Evolutionary conservation across 2,329 filamentous ascomycete species (phyloP).

Genomic region (Falciphora oryzae): DNA sequence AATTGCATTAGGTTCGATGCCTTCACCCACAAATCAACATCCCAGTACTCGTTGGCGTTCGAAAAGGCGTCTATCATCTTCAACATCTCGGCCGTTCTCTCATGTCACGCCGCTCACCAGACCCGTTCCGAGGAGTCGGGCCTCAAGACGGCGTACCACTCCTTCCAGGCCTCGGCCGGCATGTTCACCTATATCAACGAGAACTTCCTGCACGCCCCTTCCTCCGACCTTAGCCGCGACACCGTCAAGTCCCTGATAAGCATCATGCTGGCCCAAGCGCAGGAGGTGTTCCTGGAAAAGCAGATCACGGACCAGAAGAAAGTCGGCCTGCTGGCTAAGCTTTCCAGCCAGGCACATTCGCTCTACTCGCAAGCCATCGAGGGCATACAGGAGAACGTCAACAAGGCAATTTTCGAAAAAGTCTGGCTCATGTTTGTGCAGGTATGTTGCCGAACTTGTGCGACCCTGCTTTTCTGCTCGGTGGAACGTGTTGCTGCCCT

Average conservation of each 20-base stretch:
- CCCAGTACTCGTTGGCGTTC: slow-evolving; percentile 93
- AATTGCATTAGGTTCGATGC: slow-evolving; percentile 75
- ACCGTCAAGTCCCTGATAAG: slow-evolving; percentile 93
- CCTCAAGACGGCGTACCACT: slow-evolving; percentile 95
- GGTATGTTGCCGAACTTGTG: slow-evolving; percentile 39
- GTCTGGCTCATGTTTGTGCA: slow-evolving; percentile 82
- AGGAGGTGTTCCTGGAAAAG: slow-evolving; percentile 97
- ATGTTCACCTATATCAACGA: slow-evolving; percentile 99
- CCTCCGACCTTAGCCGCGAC: slow-evolving; percentile 89
- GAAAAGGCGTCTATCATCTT: slow-evolving; percentile 99
- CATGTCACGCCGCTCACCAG: slow-evolving; percentile 90
- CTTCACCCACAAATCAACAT: slow-evolving; percentile 97
- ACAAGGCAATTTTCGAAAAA: slow-evolving; percentile 87
- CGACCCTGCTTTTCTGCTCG: background rate
- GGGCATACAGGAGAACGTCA: slow-evolving; percentile 87
- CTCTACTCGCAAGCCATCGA: slow-evolving; percentile 84
- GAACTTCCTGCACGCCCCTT: slow-evolving; percentile 96
- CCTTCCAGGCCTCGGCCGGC: slow-evolving; percentile 93
- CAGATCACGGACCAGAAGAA: slow-evolving; percentile 92
- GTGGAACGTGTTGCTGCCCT: background rate
- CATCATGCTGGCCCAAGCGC: slow-evolving; percentile 89
- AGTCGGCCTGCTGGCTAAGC: slow-evolving; percentile 81
- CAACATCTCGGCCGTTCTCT: slow-evolving; percentile 96
- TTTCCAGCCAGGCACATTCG: slow-evolving; percentile 85
- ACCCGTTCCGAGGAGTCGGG: slow-evolving; percentile 87